Conservation (phyloP, 495 filamentous ascomycete genomes). For the Darksidea phi region DNA sequence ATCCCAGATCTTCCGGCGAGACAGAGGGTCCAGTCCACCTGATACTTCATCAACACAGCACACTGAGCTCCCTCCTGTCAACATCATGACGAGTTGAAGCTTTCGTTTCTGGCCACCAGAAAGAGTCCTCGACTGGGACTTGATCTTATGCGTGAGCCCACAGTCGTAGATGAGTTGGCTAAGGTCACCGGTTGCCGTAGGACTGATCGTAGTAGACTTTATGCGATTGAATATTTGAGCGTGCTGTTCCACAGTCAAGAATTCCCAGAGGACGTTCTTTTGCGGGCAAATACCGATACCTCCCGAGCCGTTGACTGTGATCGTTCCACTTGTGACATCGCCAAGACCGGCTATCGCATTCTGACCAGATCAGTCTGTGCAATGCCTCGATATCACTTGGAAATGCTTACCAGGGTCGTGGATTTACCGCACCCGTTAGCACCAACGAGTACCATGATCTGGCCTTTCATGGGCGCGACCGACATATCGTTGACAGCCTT, state of each 20-base stretch:
- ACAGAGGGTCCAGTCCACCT: conserved; percentile 77
- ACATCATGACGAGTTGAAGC: conserved; percentile 90
- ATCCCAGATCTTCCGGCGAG: conserved; percentile 82
- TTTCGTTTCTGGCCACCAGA: conserved; percentile 89
- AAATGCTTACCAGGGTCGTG: conserved; percentile 45
- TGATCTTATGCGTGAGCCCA: conserved; percentile 68
- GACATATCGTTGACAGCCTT: conserved; percentile 69
- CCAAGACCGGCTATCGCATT: conserved; percentile 79
- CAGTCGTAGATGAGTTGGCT: conserved; percentile 61
- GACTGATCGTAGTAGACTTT: conserved; percentile 55
- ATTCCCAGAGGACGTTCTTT: conserved; percentile 82
- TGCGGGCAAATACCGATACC: conserved; percentile 77
- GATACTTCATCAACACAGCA: conserved; percentile 90
- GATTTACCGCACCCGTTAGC: conserved; percentile 86
- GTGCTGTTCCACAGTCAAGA: conserved; percentile 78
- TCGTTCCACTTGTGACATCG: conserved; percentile 66
- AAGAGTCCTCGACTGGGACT: conserved; percentile 64
- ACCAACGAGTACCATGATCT: conserved; percentile 78
- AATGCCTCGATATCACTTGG: not conserved
- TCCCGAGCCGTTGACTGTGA: conserved; percentile 67
- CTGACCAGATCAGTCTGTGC: not conserved
- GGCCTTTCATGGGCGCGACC: conserved; percentile 64
- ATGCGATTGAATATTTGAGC: conserved; percentile 73
- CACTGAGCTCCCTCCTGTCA: conserved; percentile 77
- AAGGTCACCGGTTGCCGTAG: conserved; percentile 53